Base-by-base conservation (phyloP, 768 basidiomycete species). In the Serendipita sp. region DNA sequence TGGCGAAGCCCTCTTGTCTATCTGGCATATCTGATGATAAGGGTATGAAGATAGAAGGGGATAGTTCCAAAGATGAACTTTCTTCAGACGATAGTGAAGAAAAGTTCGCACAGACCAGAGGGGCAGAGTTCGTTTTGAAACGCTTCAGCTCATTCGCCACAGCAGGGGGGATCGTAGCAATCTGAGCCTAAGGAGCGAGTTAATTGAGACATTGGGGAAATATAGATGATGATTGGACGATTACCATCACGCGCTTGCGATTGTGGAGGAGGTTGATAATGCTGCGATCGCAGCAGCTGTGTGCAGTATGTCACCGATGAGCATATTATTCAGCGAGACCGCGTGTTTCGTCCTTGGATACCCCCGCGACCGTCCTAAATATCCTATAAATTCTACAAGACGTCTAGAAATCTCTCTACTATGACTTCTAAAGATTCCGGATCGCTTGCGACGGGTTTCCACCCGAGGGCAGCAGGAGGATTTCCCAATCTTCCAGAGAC, bases 181-280 rank as follows among this genome's bases (percentile, higher is more conserved):
- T 60, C 16, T 24, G 18, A n/a, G 56, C 56, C 56, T 60, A 35
- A 8, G n/a, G 35, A 35, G 16, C 16, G 18, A 35, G 35, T 60
- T 60, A 11, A 35, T n/a, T 32, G 1, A 51, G 7, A 51, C 1
- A 8, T 51, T 60, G 56, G n/a, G 48, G 48, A 7, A 53, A 7
- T 35, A 24, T 35, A 60, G 24, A 35, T 1, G 56, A 37, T 30
- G 11, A 60, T 28, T 32, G 32, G 16, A 28, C 8, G 24, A 11
- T 16, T 60, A 32, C 60, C 11, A 65, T 65, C 60, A 63, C 56
- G 56, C 16, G 32, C 3, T 37, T n/a, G 15, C 65, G 65, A 41
- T 58, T 35, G 28, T 65, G 53, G 38, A 37, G 37, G 65, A 51
- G 51, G 48, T 30, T 48, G 41, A 53, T 60, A 0, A 30, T 46